These are phyloP conservation scores for Trametes pubescens DNA, from an alignment of 1,284 basidiomycete species.

Conservation along the genomic window DNA sequence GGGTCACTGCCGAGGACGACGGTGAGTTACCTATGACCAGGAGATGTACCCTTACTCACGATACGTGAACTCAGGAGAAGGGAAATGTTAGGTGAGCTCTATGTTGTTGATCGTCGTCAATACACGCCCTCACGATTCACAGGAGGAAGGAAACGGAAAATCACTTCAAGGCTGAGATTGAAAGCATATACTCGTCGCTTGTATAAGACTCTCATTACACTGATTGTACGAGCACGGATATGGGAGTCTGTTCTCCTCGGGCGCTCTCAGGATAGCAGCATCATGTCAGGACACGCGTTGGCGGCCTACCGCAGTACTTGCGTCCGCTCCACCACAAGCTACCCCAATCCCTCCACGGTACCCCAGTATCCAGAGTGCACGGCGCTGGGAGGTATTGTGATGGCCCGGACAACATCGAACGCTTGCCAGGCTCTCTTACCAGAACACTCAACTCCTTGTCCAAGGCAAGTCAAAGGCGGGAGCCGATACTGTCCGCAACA, in stretches of 20 bases:
- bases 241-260: background rate
- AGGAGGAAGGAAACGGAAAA: conserved; percentile 30
- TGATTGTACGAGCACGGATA: background rate
- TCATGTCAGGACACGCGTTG: no score
- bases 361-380: background rate
- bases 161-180: conserved; percentile 13
- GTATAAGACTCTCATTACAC: background rate
- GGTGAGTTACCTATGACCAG: conserved; percentile 12
- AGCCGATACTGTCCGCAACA: background rate
- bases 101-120: background rate
- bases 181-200: conserved; percentile 16
- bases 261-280: background rate
- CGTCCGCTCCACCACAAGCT: conserved; percentile 5
- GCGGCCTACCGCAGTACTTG: background rate
- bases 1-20: conserved; percentile 32
- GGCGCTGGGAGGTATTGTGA: background rate
- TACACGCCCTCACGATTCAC: background rate
- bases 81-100: conserved; percentile 21
- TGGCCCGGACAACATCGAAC: background rate
- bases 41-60: background rate
- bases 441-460: background rate
- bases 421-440: background rate
- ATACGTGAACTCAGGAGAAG: conserved; percentile 13
- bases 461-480: background rate
- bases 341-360: background rate